A percentile compares a stretch with the other conserved stretches of the same genome.
Conservation (phyloP, 108 stramenopile species). For the Cyclotella sp. region DNA sequence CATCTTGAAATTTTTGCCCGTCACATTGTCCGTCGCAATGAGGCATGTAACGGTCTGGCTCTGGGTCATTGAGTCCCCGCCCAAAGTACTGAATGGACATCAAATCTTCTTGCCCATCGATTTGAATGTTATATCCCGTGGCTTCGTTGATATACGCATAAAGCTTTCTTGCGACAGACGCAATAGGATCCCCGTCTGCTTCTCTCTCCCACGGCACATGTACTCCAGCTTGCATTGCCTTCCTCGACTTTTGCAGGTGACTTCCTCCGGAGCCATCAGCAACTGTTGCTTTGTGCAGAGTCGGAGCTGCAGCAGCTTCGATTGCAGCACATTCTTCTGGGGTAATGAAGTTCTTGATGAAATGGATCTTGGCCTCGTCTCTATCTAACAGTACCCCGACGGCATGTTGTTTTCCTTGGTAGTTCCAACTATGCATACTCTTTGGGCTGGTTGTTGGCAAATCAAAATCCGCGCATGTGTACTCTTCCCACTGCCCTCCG, state of each 20-base stretch:
- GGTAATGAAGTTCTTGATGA: slow-evolving; percentile 78
- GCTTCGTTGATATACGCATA: slow-evolving; percentile 82
- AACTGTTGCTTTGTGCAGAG: slow-evolving; percentile 78
- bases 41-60: slow-evolving; percentile 86
- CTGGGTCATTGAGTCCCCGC: slow-evolving; percentile 60
- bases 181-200: slow-evolving; percentile 71
- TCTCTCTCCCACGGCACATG: slow-evolving; percentile 78
- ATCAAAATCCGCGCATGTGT: slow-evolving; percentile 73
- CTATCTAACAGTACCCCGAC: slow-evolving; percentile 63
- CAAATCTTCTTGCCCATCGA: slow-evolving; percentile 84
- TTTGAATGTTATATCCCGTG: slow-evolving; percentile 63
- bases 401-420: slow-evolving; percentile 34
- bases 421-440: slow-evolving; percentile 40
- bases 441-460: slow-evolving; percentile 56
- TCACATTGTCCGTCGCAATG: slow-evolving; percentile 95
- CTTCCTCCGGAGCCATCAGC: slow-evolving; percentile 85
- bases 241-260: slow-evolving; percentile 67
- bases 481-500: slow-evolving; percentile 68
- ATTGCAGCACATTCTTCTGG: slow-evolving; percentile 85
- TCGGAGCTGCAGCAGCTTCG: slow-evolving; percentile 59
- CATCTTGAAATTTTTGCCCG: slow-evolving; percentile 66
- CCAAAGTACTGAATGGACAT: slow-evolving; percentile 89
- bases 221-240: slow-evolving; percentile 86
- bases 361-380: slow-evolving; percentile 77
- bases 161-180: slow-evolving; percentile 59